phyloP scores from a whole-genome alignment of 306 rosid species.

The Castanopsis chinensis region DNA sequence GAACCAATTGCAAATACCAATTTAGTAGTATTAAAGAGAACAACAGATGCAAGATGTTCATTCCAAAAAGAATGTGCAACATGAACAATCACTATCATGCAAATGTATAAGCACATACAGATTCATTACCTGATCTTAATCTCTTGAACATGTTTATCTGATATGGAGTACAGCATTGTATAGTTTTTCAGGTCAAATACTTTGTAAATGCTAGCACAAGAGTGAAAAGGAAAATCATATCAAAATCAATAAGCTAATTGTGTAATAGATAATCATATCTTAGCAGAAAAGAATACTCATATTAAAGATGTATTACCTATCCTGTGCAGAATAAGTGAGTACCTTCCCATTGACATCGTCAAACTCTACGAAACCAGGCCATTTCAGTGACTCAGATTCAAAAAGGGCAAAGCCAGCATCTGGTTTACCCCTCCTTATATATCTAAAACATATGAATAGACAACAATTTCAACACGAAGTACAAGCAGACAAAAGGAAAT shows the following conservation, averaged over 20 bases:
- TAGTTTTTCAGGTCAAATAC: constrained; percentile 98
- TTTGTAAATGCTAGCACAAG: constrained; percentile 74
- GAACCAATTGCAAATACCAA: not conserved
- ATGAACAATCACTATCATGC: not conserved
- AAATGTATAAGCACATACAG: constrained; percentile 16
- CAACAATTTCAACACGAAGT: constrained; percentile 11
- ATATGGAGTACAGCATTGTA: constrained; percentile 91
- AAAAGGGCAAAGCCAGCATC: constrained; percentile 99
- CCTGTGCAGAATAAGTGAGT: constrained; percentile 93
- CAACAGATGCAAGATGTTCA: constrained; percentile 2
- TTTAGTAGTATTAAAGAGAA: not conserved
- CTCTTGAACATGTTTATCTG: constrained; percentile 96
- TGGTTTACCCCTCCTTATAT: constrained; percentile 89
- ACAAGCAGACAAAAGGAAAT: constrained; percentile 4
- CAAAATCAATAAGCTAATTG: constrained; percentile 26
- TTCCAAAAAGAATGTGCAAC: constrained; percentile 11
- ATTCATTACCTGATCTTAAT: constrained; percentile 86
- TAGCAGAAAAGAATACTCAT: not conserved
- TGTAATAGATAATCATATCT: constrained; percentile 10
- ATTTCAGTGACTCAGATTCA: constrained; percentile 94
- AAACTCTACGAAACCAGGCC: constrained; percentile 99
- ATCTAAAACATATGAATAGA: constrained; percentile 42
- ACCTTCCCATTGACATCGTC: constrained; percentile 99
- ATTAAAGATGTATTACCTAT: constrained; percentile 44
- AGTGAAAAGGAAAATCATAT: constrained; percentile 19